Evolutionary conservation across 1,139 yeast genomes (phyloP).

Genomic region (Debaryomyces psychrophilus): DNA sequence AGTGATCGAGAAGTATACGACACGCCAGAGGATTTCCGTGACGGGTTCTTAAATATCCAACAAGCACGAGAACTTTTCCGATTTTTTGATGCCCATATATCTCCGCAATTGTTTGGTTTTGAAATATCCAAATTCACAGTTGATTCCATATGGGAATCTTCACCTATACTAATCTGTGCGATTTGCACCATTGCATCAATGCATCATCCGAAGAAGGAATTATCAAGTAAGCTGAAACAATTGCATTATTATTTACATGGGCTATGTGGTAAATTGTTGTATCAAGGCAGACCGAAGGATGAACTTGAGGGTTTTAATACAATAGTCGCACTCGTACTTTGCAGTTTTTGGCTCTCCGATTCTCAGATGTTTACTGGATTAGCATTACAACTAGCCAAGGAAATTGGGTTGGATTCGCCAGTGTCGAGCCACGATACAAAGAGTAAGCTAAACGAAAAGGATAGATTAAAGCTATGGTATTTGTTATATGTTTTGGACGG

Average conservation of each 20-base stretch:
- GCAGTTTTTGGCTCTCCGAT: constrained; percentile 71
- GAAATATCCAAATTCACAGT: constrained; percentile 55
- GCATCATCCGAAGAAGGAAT: constrained; percentile 50
- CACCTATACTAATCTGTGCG: constrained; percentile 64
- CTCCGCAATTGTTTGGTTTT: constrained; percentile 71
- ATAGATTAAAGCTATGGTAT: constrained; percentile 65
- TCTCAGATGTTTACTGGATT: constrained; percentile 68
- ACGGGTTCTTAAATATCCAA: constrained; percentile 34
- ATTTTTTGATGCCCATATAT: constrained; percentile 57
- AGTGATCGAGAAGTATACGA: background rate
- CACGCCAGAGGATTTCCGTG: constrained; percentile 38
- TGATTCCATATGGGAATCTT: constrained; percentile 54
- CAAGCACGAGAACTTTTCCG: constrained; percentile 56
- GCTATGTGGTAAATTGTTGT: constrained; percentile 51
- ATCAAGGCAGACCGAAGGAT: constrained; percentile 40
- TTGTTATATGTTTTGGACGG: constrained; percentile 70
- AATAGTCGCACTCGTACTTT: constrained; percentile 62
- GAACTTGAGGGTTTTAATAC: constrained; percentile 61
- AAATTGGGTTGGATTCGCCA: constrained; percentile 51
- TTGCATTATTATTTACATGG: constrained; percentile 49
- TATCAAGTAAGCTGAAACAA: constrained; percentile 38
- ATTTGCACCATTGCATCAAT: constrained; percentile 65
- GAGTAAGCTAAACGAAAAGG: constrained; percentile 34
- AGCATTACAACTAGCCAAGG: constrained; percentile 66
- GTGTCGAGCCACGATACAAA: constrained; percentile 18